Base-by-base conservation (phyloP, 2,329 filamentous ascomycete genomes). In the Coniochaeta ligniaria region DNA sequence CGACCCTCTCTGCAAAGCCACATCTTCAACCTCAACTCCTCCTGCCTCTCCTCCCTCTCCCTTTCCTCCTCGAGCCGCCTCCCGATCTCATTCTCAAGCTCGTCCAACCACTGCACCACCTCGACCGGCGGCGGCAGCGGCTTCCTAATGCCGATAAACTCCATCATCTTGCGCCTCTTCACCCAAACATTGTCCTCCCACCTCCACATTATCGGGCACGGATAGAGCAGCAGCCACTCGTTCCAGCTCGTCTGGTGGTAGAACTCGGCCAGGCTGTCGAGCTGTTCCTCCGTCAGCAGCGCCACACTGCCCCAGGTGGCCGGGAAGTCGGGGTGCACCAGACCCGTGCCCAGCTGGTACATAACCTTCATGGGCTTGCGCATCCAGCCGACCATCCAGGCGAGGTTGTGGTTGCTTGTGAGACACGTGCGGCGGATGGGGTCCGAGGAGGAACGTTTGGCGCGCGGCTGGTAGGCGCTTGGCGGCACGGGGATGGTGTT, bases 91-190 rank as follows among this genome's bases (percentile, higher is more conserved):
- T 82, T 78, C 66, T 83, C 78, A 9, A 73, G 74, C 69, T 26
- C 35, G 28, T 22, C 54, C 54, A 58, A 38, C 61, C 56, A 26
- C 28, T 26, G 20, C 20, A n/a, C 31, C 38, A 47, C 54, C 55
- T 60, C 14, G 6, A 45, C 45, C 20, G 28, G 62, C 11, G 77
- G 76, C 20, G 70, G 71, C 43, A 79, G 75, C 63, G 78, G 80
- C 1, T 87, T 88, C 58, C 84, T 75, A 60, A 92, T 75, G 14
- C 89, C 89, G 69, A 92, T 91, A 66, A 92, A 92, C 66, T 83
- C 79, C 54, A 89, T 89, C 69, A 92, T 84, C 74, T 86, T 86
- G 63, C 88, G 78, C 63, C 89, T 80, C 78, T 92, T 92, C 70
- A 92, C 81, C 71, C 86, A 83, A 28, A 87, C 71, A 2, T 77